phyloP scores from a whole-genome alignment of 352 stramenopile species.

The Phytophthora citricola region DNA sequence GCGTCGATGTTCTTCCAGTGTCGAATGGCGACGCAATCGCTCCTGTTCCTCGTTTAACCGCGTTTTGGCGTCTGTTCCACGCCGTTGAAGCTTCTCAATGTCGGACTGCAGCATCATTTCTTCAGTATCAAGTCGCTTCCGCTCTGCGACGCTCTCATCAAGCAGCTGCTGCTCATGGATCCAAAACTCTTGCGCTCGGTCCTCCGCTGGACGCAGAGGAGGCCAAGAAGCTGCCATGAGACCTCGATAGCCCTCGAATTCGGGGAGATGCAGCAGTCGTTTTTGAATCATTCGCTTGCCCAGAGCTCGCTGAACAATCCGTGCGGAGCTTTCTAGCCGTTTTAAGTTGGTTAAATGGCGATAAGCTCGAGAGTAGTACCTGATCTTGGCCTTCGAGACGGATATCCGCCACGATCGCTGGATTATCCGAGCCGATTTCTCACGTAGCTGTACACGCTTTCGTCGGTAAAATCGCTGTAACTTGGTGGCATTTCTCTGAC shows the following conservation, averaged over 20 bases:
- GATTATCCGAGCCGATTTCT: constrained; percentile 29
- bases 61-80: constrained; percentile 35
- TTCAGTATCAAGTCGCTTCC: constrained; percentile 36
- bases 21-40: constrained; percentile 54
- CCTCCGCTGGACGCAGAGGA: constrained; percentile 12
- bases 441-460: constrained; percentile 4
- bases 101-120: constrained; percentile 38
- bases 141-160: constrained; percentile 17
- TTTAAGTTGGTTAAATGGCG: constrained; percentile 38
- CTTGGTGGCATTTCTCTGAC: constrained; percentile 1
- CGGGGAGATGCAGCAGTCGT: constrained; percentile 31
- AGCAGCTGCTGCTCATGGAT: constrained; percentile 27
- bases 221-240: constrained; percentile 30
- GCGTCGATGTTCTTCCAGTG: constrained; percentile 48
- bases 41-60: constrained; percentile 47
- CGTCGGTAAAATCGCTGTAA: constrained; percentile 48
- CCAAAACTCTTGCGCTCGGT: constrained; percentile 30
- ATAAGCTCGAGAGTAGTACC: constrained; percentile 33
- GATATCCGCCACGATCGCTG: constrained; percentile 58
- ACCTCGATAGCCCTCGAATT: constrained; percentile 40
- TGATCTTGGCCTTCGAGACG: constrained; percentile 45
- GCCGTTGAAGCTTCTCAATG: constrained; percentile 38
- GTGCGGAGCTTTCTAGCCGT: constrained; percentile 41
- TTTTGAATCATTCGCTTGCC: constrained; percentile 34
- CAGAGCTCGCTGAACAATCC: constrained; percentile 55